phyloP scores from a whole-genome alignment of 2,329 filamentous ascomycete genomes.

The Erysiphe neolycopersici region DNA sequence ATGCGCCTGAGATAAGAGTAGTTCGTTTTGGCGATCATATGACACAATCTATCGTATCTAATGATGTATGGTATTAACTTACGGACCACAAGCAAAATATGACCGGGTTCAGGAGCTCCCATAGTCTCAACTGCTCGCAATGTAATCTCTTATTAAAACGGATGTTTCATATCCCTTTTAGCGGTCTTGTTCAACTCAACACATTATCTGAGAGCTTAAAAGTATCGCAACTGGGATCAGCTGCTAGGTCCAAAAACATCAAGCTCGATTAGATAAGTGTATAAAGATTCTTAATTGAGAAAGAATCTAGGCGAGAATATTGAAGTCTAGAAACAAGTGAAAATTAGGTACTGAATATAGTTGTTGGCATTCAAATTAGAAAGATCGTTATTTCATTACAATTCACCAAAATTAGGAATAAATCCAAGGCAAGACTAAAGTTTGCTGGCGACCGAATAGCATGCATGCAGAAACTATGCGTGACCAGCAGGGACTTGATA shows the following conservation, averaged over 20 bases:
- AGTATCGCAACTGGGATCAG: too few relatives aligned
- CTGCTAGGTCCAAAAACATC: too few relatives aligned
- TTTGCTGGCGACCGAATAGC: background rate
- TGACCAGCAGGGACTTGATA: background rate
- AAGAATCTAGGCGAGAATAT: background rate
- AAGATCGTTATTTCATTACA: background rate
- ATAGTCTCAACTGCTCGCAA: slow-evolving; percentile 16
- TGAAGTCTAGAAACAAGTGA: background rate
- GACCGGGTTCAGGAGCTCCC: slow-evolving; percentile 28
- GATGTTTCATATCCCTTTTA: slow-evolving; percentile 4
- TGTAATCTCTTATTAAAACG: slow-evolving; percentile 14
- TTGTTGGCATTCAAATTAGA: background rate
- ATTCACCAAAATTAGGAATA: background rate
- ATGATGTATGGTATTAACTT: slow-evolving; percentile 16
- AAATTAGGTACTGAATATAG: background rate
- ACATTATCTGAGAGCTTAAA: background rate
- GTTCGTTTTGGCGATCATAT: slow-evolving; percentile 1
- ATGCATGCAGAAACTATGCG: background rate
- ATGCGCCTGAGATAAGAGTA: background rate
- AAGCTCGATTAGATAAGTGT: background rate
- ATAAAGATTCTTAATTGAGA: background rate
- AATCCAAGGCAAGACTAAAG: background rate
- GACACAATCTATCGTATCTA: slow-evolving; percentile 2
- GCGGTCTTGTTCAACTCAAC: background rate
- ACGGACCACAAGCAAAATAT: slow-evolving; percentile 47